Conservation (phyloP, 2,329 filamentous ascomycete species). For the Aspergillus pseudoviridinutans region DNA sequence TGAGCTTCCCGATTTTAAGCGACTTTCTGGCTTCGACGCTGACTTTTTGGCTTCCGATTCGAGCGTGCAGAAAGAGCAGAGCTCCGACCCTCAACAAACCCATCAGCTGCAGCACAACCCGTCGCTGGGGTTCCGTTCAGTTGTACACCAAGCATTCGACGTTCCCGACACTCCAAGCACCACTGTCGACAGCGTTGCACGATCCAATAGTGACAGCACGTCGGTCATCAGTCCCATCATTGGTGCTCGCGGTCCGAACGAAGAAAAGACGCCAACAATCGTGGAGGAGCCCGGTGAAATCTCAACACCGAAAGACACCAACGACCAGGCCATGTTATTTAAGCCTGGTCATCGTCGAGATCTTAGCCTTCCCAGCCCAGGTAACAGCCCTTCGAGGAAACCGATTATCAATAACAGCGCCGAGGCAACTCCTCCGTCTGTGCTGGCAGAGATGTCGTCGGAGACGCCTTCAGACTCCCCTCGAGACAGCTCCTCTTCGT, state of each 20-base stretch:
- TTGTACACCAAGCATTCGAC: constrained; percentile 64
- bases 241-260: constrained; percentile 34
- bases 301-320: constrained; percentile 21
- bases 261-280: constrained; percentile 51
- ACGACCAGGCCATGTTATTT: constrained; percentile 35
- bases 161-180: constrained; percentile 52
- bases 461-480: constrained; percentile 31
- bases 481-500: constrained; percentile 7
- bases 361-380: constrained; percentile 55
- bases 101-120: constrained; percentile 48
- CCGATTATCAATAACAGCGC: constrained; percentile 48
- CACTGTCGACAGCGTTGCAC: constrained; percentile 49
- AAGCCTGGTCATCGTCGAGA: constrained; percentile 55
- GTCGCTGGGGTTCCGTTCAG: constrained; percentile 54
- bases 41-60: constrained; percentile 21
- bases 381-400: constrained; percentile 59
- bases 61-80: constrained; percentile 10
- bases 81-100: constrained; percentile 13
- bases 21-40: constrained; percentile 38
- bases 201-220: constrained; percentile 62
- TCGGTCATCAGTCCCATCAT: constrained; percentile 64
- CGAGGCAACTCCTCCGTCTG: constrained; percentile 36
- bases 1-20: constrained; percentile 40
- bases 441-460: constrained; percentile 43
- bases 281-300: constrained; percentile 48